Conservation (phyloP, 768 basidiomycete species). For the Leccinum imitatum region DNA sequence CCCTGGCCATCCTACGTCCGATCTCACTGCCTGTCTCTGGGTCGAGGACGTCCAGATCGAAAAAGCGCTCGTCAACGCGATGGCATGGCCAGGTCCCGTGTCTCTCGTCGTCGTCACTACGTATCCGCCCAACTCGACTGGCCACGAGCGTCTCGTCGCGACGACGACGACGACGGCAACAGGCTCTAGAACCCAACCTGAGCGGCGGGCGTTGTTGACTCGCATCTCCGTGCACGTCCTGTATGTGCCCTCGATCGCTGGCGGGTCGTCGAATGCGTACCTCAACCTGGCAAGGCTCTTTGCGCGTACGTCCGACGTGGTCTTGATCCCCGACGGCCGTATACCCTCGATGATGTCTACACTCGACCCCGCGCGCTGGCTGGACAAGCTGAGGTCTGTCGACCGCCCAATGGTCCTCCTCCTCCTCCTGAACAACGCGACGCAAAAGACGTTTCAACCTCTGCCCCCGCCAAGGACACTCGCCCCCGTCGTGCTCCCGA, state of each 20-base stretch:
- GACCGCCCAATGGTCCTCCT: too few relatives aligned
- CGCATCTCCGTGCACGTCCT: slow-evolving; percentile 48
- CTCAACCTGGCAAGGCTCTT: slow-evolving; percentile 64
- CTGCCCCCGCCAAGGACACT: slow-evolving; percentile 38
- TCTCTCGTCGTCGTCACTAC: too few relatives aligned
- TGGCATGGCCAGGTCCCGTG: too few relatives aligned
- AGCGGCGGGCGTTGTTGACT: slow-evolving; percentile 9
- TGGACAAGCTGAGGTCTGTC: slow-evolving; percentile 7
- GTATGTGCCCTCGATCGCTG: slow-evolving; percentile 36
- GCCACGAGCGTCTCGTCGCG: neutral
- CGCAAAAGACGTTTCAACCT: slow-evolving; percentile 32
- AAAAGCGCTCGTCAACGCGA: too few relatives aligned
- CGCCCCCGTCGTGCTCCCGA: slow-evolving; percentile 45
- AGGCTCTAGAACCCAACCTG: too few relatives aligned
- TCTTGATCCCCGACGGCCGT: slow-evolving; percentile 52
- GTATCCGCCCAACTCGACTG: too few relatives aligned
- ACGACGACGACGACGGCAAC: neutral
- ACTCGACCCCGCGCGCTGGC: slow-evolving; percentile 20
- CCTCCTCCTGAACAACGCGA: slow-evolving; percentile 29
- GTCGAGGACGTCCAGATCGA: too few relatives aligned
- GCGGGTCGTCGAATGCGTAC: slow-evolving; percentile 48
- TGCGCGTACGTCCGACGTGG: slow-evolving; percentile 44
- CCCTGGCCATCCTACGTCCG: too few relatives aligned
- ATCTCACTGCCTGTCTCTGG: too few relatives aligned
- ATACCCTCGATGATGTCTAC: slow-evolving; percentile 12